Evolutionary conservation across 108 stramenopile species (phyloP).

Genomic region (Conticribra guillardii): DNA sequence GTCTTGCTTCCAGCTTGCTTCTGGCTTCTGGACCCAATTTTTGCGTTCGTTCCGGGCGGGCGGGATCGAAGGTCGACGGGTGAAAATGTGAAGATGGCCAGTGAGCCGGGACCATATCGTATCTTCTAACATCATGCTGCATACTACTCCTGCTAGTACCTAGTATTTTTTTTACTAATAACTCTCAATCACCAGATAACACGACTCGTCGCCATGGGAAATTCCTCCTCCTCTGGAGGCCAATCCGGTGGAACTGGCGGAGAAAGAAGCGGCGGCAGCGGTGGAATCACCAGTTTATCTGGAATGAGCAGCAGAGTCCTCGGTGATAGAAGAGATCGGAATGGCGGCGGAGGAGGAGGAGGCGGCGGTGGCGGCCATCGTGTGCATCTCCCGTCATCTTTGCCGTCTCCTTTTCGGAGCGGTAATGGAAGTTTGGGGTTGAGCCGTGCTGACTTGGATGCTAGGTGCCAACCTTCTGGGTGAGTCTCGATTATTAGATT

Average conservation of each 20-base stretch:
- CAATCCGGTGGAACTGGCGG: conserved; percentile 1
- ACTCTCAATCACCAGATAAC: too few species aligned
- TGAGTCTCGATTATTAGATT: conserved; percentile 38
- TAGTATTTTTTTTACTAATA: too few species aligned
- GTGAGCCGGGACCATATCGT: not conserved
- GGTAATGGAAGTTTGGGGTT: conserved; percentile 58
- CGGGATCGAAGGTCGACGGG: not conserved
- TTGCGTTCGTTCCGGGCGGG: not conserved
- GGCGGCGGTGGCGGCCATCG: conserved; percentile 16
- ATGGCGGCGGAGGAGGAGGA: conserved; percentile 16
- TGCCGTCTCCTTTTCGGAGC: conserved; percentile 24
- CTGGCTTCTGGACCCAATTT: too few species aligned
- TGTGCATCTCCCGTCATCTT: conserved; percentile 1
- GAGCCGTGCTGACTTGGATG: conserved; percentile 65
- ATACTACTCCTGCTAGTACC: too few species aligned
- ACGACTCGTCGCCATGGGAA: conserved; percentile 49
- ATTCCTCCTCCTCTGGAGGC: conserved; percentile 29
- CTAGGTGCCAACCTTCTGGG: conserved; percentile 74
- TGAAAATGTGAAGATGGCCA: not conserved
- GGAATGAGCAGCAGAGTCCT: not conserved
- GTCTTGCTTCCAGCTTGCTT: too few species aligned
- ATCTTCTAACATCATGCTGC: too few species aligned
- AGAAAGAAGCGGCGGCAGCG: not conserved
- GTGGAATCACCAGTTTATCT: not conserved
- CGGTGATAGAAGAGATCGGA: not conserved